These are phyloP conservation scores for Ceratonia siliqua DNA, from an alignment of 306 rosid species.

Conservation along the genomic window DNA sequence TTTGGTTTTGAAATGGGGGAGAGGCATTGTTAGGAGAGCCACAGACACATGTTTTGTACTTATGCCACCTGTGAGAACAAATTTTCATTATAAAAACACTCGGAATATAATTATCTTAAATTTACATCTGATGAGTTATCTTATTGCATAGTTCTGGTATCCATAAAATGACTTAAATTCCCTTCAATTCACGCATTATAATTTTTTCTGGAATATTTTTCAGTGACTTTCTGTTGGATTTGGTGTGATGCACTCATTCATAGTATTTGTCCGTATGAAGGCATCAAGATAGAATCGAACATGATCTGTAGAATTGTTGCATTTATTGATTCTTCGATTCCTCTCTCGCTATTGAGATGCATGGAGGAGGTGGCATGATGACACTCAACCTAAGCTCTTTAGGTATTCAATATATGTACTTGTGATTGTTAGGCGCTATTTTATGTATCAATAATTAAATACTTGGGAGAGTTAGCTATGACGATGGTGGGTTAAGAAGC, in stretches of 20 bases:
- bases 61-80: not conserved
- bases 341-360: constrained; percentile 2
- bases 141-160: not conserved
- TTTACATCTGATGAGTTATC: not conserved
- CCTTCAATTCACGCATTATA: not conserved
- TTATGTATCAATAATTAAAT: not conserved
- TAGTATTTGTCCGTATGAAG: not conserved
- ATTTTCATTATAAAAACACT: not conserved
- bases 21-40: not conserved
- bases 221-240: not conserved
- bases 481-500: not conserved
- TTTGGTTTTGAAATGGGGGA: not conserved
- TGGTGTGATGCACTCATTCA: not conserved
- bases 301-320: constrained; percentile 9
- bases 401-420: not conserved
- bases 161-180: not conserved
- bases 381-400: not conserved
- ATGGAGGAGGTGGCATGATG: not conserved
- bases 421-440: not conserved
- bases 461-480: constrained; percentile 5
- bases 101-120: constrained; percentile 4
- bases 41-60: not conserved
- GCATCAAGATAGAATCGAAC: not conserved
- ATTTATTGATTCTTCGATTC: not conserved
- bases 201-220: not conserved